Conservation (phyloP, 164 flowering plant species). For the Macadamia tetraphylla region DNA sequence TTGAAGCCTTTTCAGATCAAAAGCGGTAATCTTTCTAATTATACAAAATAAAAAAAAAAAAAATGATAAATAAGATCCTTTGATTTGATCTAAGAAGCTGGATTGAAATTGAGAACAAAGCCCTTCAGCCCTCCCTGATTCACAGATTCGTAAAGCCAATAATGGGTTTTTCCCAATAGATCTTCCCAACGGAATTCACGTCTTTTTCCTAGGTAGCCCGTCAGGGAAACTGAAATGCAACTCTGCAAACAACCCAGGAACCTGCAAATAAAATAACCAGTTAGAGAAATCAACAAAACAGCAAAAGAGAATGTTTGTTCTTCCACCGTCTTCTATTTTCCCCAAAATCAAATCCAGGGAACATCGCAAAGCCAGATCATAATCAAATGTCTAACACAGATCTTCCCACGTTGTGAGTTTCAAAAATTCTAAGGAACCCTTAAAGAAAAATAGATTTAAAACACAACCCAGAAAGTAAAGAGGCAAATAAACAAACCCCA, state of each 20-base stretch:
- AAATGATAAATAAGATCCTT: not conserved
- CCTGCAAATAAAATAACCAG: constrained; percentile 4
- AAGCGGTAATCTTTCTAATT: not conserved
- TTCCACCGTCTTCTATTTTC: not conserved
- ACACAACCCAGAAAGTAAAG: constrained; percentile 8
- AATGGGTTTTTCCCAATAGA: not conserved
- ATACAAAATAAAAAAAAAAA: too few relatives aligned
- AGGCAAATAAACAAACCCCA: not conserved
- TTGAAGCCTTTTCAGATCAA: not conserved
- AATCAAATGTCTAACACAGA: not conserved
- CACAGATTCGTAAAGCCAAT: not conserved
- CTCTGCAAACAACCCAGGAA: not conserved
- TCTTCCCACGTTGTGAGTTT: too few relatives aligned
- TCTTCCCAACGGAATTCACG: not conserved
- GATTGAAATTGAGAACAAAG: not conserved
- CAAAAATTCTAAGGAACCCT: not conserved
- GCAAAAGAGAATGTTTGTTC: too few relatives aligned
- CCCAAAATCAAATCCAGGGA: not conserved
- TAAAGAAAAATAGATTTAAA: constrained; percentile 2
- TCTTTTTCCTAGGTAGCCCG: too few relatives aligned
- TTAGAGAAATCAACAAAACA: not conserved
- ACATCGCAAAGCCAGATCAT: not conserved
- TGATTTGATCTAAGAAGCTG: not conserved
- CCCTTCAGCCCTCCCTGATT: not conserved
- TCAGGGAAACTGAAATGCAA: not conserved